Percentiles rank a stretch among this genome's conserved stretches.
These are phyloP conservation scores for Pyricularia pennisetigena DNA, from an alignment of 2,329 filamentous ascomycete species.

Conservation along the genomic window DNA sequence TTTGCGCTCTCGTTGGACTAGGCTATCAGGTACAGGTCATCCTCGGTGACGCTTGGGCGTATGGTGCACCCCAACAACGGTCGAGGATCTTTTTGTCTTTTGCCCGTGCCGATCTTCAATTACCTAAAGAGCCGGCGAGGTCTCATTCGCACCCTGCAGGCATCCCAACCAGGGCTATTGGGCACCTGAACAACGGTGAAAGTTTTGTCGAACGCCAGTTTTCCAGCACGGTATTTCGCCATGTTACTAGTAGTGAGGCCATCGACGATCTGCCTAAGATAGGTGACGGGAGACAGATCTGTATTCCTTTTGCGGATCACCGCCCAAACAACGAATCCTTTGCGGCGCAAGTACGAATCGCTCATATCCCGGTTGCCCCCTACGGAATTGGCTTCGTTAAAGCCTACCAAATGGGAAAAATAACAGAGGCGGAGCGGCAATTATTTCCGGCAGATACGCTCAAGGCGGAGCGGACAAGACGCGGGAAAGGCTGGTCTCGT, in stretches of 20 bases:
- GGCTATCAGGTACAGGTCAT: slow-evolving; percentile 67
- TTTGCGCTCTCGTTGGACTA: slow-evolving; percentile 63
- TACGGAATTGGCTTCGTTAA: slow-evolving; percentile 40
- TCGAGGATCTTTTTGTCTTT: slow-evolving; percentile 62
- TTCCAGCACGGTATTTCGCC: slow-evolving; percentile 49
- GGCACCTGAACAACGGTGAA: slow-evolving; percentile 48
- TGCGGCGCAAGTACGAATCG: slow-evolving; percentile 33
- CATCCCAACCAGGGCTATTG: slow-evolving; percentile 30
- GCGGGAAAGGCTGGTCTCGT: slow-evolving; percentile 27
- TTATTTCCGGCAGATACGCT: slow-evolving; percentile 24
- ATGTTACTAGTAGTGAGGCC: slow-evolving; percentile 41
- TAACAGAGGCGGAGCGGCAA: slow-evolving; percentile 26
- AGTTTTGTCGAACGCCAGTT: slow-evolving; percentile 41
- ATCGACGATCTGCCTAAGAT: slow-evolving; percentile 53
- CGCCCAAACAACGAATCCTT: slow-evolving; percentile 33
- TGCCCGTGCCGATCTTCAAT: slow-evolving; percentile 52
- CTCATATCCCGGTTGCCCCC: slow-evolving; percentile 49
- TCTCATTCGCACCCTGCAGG: slow-evolving; percentile 52
- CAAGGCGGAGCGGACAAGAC: slow-evolving; percentile 5
- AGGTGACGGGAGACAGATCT: slow-evolving; percentile 52
- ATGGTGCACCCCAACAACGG: slow-evolving; percentile 56
- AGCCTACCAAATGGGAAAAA: slow-evolving; percentile 24
- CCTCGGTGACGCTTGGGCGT: slow-evolving; percentile 59
- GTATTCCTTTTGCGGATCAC: slow-evolving; percentile 60
- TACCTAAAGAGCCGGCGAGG: slow-evolving; percentile 43